Evolutionary conservation across 305 asterid species (phyloP), one percentile per base, ranked within the genome.

Genomic region (Rubia tinctorum): DNA sequence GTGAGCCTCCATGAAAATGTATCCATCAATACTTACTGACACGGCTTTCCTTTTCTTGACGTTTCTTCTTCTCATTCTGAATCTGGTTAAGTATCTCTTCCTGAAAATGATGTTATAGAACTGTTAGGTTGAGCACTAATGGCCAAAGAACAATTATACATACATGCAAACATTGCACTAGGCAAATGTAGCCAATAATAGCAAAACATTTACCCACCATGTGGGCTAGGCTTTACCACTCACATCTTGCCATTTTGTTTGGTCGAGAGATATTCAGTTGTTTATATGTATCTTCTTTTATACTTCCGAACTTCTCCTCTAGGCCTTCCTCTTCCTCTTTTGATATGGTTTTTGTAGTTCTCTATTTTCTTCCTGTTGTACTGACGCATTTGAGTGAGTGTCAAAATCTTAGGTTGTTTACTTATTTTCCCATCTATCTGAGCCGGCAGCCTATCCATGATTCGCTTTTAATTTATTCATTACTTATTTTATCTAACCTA

Each of bases 11-110:
- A 58, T 27, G 73, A 60, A 60, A 60, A 60, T 64, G 62, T 37
- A 72, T 74, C 43, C 25, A 58, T 20, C 55, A 75, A 76, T 64
- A 94, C 97, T 91, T 82, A 94, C 99, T 77, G 77, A 91, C 85
- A 69, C 72, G 83, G 75, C 69, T 78, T 77, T 88, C 97, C 80
- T 81, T 47, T 17, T 85, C 95, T 76, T 74, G 86, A 23, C 80
- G 42, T 78, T 82, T 84, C 77, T 72, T 91, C 85, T 79, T 89
- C 84, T 86, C 83, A 71, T 42, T 77, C 75, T 79, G 88, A 22
- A 72, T 58, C 53, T 63, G 71, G 69, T 66, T 75, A 60, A 83
- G 75, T 80, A 89, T 88, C 75, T 82, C 96, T 83, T 94, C 99
- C 99, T 94, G 84, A 45, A 79, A 77, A 43, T 69, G 69, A 69